Percentiles rank a stretch among this genome's conserved stretches.
Conservation (phyloP, 768 basidiomycete genomes). For the Tricholoma matsutake region DNA sequence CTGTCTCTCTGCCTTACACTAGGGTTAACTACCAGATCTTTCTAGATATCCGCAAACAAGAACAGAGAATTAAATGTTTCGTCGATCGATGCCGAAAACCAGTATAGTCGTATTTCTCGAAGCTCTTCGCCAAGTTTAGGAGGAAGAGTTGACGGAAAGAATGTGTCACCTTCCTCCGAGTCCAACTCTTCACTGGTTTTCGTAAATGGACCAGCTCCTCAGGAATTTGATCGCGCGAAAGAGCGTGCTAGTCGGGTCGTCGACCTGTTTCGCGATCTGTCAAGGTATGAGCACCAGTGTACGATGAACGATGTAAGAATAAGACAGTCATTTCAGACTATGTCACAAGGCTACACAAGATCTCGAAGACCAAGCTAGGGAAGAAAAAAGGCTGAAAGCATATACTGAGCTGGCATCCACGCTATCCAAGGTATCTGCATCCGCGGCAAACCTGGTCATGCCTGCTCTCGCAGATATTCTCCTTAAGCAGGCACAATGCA, state of each 20-base stretch:
- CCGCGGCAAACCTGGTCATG: constrained; percentile 39
- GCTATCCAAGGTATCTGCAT: constrained; percentile 41
- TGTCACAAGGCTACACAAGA: constrained; percentile 45
- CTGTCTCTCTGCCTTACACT: neutral
- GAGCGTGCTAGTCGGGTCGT: constrained; percentile 22
- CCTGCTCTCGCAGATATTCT: constrained; percentile 46
- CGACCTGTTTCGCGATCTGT: constrained; percentile 39
- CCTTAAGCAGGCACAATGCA: constrained; percentile 39
- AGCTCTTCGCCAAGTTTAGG: neutral
- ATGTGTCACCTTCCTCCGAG: neutral
- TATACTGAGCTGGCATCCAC: constrained; percentile 48
- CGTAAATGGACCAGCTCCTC: neutral
- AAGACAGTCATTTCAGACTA: constrained; percentile 29
- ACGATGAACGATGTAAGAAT: constrained; percentile 11
- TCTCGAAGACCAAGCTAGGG: constrained; percentile 37
- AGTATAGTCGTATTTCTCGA: neutral
- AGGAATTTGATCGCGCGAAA: neutral
- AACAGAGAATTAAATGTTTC: neutral
- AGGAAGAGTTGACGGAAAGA: neutral
- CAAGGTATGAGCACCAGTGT: constrained; percentile 31
- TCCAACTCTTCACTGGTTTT: neutral
- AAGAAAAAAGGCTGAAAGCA: constrained; percentile 45
- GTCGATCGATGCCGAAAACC: neutral
- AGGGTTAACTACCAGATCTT: neutral
- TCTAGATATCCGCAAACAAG: constrained; percentile 11